Percentiles rank a stretch among this genome's conserved stretches.
These are phyloP conservation scores for Talaromyces islandicus DNA, from an alignment of 2,329 filamentous ascomycete genomes.

Conservation along the genomic window DNA sequence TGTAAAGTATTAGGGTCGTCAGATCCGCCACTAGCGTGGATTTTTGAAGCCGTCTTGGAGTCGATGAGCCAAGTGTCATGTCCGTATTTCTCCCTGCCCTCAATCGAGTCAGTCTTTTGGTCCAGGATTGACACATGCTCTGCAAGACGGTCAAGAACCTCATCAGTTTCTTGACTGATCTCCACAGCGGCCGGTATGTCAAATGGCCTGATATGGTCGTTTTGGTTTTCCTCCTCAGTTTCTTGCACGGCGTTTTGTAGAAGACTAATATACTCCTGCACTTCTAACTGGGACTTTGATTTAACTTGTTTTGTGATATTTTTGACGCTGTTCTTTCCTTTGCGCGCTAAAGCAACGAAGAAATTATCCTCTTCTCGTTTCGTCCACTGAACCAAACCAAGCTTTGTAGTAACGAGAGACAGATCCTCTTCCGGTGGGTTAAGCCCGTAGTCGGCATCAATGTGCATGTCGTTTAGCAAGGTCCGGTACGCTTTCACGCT, in stretches of 20 bases:
- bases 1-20: constrained; percentile 7
- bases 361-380: constrained; percentile 63
- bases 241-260: constrained; percentile 45
- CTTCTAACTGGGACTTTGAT: constrained; percentile 69
- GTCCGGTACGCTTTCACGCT: constrained; percentile 47
- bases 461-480: constrained; percentile 47
- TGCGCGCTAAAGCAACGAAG: constrained; percentile 58
- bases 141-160: constrained; percentile 61
- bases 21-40: constrained; percentile 21
- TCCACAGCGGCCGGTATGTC: constrained; percentile 70
- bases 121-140: constrained; percentile 61
- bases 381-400: constrained; percentile 58
- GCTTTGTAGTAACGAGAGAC: neutral
- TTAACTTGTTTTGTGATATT: constrained; percentile 59
- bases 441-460: neutral
- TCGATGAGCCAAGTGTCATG: constrained; percentile 59
- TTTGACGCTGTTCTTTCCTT: constrained; percentile 57
- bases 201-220: neutral
- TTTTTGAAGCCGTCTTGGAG: constrained; percentile 20
- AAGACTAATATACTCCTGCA: constrained; percentile 61
- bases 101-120: constrained; percentile 54
- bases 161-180: constrained; percentile 59
- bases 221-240: neutral
- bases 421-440: neutral
- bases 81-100: constrained; percentile 58